A percentile compares a stretch with the other conserved stretches of the same genome.
Conservation (phyloP, 768 basidiomycete genomes). For the Boletus pseudo-olivaceus region DNA sequence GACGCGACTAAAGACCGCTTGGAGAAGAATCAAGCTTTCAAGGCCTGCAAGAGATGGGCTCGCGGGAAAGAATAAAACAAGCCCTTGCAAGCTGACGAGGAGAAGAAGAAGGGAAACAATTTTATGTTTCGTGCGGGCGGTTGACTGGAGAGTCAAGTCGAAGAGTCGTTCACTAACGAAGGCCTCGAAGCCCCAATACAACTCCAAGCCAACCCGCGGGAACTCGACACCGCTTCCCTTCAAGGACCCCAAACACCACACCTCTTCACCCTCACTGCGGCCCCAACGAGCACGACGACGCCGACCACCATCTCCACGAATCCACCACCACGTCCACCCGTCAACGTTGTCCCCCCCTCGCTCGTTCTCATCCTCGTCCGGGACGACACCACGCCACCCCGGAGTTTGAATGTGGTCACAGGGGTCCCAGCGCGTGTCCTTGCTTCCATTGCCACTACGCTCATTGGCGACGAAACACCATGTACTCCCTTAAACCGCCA, state of each 20-base stretch:
- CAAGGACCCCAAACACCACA: slow-evolving; percentile 23
- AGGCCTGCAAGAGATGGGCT: slow-evolving; percentile 17
- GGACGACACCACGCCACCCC: slow-evolving; percentile 11
- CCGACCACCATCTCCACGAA: not conserved
- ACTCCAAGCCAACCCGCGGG: slow-evolving; percentile 28
- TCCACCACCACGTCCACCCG: not conserved
- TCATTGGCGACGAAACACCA: not conserved
- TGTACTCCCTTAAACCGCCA: not conserved
- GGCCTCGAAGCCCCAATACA: slow-evolving; percentile 26
- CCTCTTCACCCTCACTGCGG: not conserved
- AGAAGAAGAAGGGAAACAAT: slow-evolving; percentile 23
- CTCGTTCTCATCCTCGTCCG: not conserved
- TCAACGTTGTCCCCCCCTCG: not conserved
- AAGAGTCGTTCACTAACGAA: slow-evolving; percentile 30
- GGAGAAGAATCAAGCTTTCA: slow-evolving; percentile 14
- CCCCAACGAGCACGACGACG: slow-evolving; percentile 2
- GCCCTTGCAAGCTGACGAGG: slow-evolving; percentile 26
- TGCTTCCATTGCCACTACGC: not conserved
- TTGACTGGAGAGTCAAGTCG: slow-evolving; percentile 28
- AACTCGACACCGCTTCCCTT: slow-evolving; percentile 25
- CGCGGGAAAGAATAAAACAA: slow-evolving; percentile 18
- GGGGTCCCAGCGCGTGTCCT: slow-evolving; percentile 28
- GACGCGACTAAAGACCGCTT: slow-evolving; percentile 31
- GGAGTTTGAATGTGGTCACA: slow-evolving; percentile 30
- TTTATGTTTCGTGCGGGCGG: slow-evolving; percentile 28